A percentile compares a stretch with the other conserved stretches of the same genome.
Evolutionary conservation across 1,139 yeast genomes (phyloP).

Genomic region (Protomyces inouyei): DNA sequence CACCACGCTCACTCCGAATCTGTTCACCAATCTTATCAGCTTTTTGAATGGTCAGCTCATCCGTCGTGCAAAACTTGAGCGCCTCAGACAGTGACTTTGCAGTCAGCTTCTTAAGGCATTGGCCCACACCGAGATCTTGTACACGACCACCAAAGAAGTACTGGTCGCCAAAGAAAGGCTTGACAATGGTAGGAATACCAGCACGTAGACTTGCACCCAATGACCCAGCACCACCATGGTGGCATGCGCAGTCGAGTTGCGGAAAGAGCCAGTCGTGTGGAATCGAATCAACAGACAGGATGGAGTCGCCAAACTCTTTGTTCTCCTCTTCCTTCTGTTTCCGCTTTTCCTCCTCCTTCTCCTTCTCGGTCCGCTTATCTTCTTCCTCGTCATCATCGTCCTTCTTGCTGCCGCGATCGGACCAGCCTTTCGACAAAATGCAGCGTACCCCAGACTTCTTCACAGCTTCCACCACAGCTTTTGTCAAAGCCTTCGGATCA

Average conservation of each 20-base stretch:
- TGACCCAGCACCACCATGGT: conserved; percentile 97
- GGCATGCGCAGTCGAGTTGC: conserved; percentile 86
- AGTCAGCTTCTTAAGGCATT: conserved; percentile 64
- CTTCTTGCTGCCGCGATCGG: conserved; percentile 50
- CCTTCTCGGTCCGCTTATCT: conserved; percentile 31
- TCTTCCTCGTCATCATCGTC: conserved; percentile 29
- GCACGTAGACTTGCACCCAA: conserved; percentile 86
- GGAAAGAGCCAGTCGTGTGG: conserved; percentile 97
- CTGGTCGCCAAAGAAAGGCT: conserved; percentile 96
- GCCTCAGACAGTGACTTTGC: conserved; percentile 61
- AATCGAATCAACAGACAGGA: conserved; percentile 63
- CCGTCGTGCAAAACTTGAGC: conserved; percentile 60
- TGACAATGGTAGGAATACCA: conserved; percentile 82
- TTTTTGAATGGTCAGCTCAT: conserved; percentile 58
- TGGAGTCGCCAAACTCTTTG: conserved; percentile 59
- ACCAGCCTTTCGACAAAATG: conserved; percentile 91
- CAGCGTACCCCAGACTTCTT: conserved; percentile 74
- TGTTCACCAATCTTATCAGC: conserved; percentile 59
- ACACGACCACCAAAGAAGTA: conserved; percentile 82
- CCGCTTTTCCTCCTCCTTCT: not conserved
- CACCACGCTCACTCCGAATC: conserved; percentile 73
- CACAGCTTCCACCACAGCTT: conserved; percentile 75
- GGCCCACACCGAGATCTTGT: conserved; percentile 87
- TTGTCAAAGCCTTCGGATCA: conserved; percentile 70
- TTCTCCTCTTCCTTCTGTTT: conserved; percentile 36